Evolutionary conservation across 768 basidiomycete genomes (phyloP), one percentile per base, ranked within the genome.

Genomic region (Tephrocybe sp.): DNA sequence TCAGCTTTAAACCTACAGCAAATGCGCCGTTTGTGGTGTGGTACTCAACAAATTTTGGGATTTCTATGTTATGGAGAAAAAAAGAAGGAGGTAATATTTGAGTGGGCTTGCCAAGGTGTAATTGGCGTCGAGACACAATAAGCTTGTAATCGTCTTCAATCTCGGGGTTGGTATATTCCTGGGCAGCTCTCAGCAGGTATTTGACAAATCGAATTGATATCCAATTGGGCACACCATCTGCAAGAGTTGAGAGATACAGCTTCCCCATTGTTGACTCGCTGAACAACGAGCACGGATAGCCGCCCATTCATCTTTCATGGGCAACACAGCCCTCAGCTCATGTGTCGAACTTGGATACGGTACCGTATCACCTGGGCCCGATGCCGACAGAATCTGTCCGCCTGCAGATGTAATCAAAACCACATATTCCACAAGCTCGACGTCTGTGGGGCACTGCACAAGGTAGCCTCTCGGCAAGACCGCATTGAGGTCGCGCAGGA

Each of bases 1-100:
- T 3, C 18, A 20, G 18, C 9, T 11, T 17, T 33, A 18, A 39
- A 33, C 59, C 8, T 41, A 64, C 59, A 32, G 69, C 70, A 51
- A 65, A 73, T 2, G 63, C 65, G 30, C 70, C 70, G 25, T 53
- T 53, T 9, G 59, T 54, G 5, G 51, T 41, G 1, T 64, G 60
- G 18, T 53, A 47, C 5, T 32, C 39, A 7, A 28, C 54, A 6
- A 46, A 52, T 21, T 24, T 14, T 12, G 32, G 41, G 10, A 12
- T 48, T n/a, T n/a, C n/a, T 6, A 64, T 7, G 24, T 59, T 52
- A 24, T 55, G 46, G 14, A 67, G 12, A 40, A 62, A 58, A 1
- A 63, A 25, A 0, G 66, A 64, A 9, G 62, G 64, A 10, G 63
- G 63, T 21, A 68, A 40, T 10, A 56, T 57, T 28, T 47, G 50